These are phyloP conservation scores for Friedmanniomyces simplex DNA, from an alignment of 495 filamentous ascomycete species.

Conservation along the genomic window DNA sequence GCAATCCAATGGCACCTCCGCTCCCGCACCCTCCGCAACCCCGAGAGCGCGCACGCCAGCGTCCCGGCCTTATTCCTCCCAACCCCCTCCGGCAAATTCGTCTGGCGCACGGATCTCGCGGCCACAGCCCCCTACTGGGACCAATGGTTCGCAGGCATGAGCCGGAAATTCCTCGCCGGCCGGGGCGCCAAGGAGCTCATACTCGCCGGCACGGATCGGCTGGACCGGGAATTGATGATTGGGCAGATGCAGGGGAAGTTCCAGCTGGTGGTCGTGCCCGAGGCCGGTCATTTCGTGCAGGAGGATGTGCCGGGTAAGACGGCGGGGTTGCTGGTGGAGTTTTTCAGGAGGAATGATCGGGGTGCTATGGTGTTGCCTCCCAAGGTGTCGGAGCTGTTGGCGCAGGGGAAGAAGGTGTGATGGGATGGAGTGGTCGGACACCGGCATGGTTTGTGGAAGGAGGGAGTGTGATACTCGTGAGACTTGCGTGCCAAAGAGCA, in stretches of 20 bases:
- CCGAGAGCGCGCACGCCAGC: conserved; percentile 65
- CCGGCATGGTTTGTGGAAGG: too few species aligned
- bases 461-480: too few species aligned
- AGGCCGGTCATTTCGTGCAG: conserved; percentile 93
- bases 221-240: conserved; percentile 93
- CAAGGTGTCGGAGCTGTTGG: conserved; percentile 62
- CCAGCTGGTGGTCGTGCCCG: conserved; percentile 85
- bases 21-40: conserved; percentile 79
- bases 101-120: conserved; percentile 77
- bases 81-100: conserved; percentile 46
- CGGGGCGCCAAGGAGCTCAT: conserved; percentile 82
- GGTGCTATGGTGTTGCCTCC: conserved; percentile 75
- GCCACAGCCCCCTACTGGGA: conserved; percentile 88
- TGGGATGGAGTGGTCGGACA: too few species aligned
- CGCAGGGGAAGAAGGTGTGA: conserved; percentile 35
- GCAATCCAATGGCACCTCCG: conserved; percentile 93
- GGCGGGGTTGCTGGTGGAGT: conserved; percentile 66
- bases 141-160: conserved; percentile 83
- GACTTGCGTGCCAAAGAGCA: too few species aligned
- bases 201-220: conserved; percentile 83
- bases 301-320: conserved; percentile 88
- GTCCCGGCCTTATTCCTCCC: conserved; percentile 70
- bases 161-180: conserved; percentile 74
- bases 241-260: conserved; percentile 99
- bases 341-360: conserved; percentile 82